Conservation (phyloP, 1,139 yeast genomes). For the Candida neerlandica region DNA sequence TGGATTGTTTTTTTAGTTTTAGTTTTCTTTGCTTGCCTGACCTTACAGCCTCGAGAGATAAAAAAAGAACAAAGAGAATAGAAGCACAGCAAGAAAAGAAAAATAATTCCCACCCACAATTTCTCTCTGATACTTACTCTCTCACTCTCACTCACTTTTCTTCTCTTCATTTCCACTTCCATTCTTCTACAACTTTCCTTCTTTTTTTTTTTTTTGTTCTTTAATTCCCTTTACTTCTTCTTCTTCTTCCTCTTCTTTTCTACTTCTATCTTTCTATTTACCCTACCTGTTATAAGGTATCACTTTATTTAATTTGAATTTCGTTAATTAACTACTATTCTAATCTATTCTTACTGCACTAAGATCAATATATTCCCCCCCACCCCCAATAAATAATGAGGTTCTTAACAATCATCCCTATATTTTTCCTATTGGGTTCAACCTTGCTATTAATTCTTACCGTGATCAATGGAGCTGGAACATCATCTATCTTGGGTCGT, state of each 20-base stretch:
- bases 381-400: constrained; percentile 10
- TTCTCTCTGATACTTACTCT: not conserved
- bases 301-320: not conserved
- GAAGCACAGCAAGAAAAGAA: not conserved
- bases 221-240: not conserved
- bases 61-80: not conserved
- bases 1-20: not conserved
- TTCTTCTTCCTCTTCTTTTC: not conserved
- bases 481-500: constrained; percentile 47
- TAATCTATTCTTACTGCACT: not conserved
- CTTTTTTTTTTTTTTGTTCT: not conserved
- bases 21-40: not conserved
- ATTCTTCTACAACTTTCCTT: not conserved
- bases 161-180: not conserved
- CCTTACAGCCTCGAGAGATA: constrained; percentile 1
- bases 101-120: not conserved
- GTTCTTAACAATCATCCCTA: constrained; percentile 25
- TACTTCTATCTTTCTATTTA: not conserved
- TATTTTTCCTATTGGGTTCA: constrained; percentile 40
- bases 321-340: not conserved
- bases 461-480: constrained; percentile 62
- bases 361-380: not conserved
- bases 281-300: not conserved
- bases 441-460: constrained; percentile 61
- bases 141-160: not conserved